Conservation (phyloP, 257 asterid species). For the Nicotiana noctiflora region DNA sequence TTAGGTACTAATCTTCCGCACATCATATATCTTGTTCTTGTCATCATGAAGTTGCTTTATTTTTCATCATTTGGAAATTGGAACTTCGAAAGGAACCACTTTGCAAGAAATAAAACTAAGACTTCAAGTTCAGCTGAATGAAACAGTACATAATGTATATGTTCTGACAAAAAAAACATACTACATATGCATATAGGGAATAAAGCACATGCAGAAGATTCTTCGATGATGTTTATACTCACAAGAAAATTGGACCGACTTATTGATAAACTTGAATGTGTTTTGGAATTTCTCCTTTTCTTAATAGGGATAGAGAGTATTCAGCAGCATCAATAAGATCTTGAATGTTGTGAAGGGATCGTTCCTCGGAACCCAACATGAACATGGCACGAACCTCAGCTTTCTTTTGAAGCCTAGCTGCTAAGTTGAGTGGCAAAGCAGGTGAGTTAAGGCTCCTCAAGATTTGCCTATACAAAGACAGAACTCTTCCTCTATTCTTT, state of each 20-base stretch:
- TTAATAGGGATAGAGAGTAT: conserved; percentile 57
- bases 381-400: conserved; percentile 77
- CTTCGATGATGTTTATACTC: background rate
- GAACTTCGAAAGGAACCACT: background rate
- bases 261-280: conserved; percentile 21
- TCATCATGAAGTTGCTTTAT: background rate
- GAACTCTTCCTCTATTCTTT: conserved; percentile 51
- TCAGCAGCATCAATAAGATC: conserved; percentile 82
- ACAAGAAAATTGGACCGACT: background rate
- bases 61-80: background rate
- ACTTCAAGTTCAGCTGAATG: background rate
- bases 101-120: background rate
- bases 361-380: conserved; percentile 70
- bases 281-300: conserved; percentile 67
- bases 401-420: conserved; percentile 63
- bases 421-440: conserved; percentile 57
- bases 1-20: background rate
- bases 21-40: background rate
- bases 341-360: conserved; percentile 69
- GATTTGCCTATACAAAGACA: conserved; percentile 64
- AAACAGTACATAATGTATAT: background rate
- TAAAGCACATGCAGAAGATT: background rate
- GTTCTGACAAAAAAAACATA: no score
- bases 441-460: conserved; percentile 82
- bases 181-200: background rate